Conservation (phyloP, 768 basidiomycete species). For the Inosperma sp. region DNA sequence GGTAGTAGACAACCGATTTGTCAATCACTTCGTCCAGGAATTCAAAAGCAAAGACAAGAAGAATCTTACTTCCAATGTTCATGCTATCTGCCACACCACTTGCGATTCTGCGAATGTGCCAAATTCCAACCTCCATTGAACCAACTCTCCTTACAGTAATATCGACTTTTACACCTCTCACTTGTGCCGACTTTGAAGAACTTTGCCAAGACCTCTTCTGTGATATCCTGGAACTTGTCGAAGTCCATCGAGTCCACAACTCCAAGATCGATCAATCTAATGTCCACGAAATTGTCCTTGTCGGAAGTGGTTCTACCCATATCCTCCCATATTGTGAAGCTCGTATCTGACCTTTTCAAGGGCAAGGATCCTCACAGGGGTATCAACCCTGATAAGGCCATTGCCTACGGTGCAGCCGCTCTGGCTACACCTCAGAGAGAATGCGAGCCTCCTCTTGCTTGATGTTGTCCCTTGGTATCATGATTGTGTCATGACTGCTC, state of each 20-base stretch:
- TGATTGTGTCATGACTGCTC: constrained; percentile 98
- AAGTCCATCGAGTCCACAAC: constrained; percentile 95
- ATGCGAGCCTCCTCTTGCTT: constrained; percentile 92
- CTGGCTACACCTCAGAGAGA: constrained; percentile 96
- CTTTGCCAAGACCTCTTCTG: constrained; percentile 94
- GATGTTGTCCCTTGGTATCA: constrained; percentile 83
- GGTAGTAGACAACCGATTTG: no score
- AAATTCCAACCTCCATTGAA: no score
- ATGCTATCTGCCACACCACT: constrained; percentile 95
- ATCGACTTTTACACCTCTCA: constrained; percentile 98
- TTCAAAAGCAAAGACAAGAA: no score
- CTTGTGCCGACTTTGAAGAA: constrained; percentile 96
- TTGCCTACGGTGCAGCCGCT: constrained; percentile 95
- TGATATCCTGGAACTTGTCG: constrained; percentile 88
- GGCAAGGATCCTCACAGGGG: no score
- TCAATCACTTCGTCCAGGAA: no score
- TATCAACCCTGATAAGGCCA: no score
- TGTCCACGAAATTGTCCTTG: constrained; percentile 95
- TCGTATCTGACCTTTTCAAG: no score
- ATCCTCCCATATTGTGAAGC: no score
- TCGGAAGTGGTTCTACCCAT: constrained; percentile 97
- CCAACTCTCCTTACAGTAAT: constrained; percentile 96
- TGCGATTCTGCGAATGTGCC: no score
- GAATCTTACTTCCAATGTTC: constrained; percentile 87
- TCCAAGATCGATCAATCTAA: constrained; percentile 95